These are phyloP conservation scores for Draba incana DNA, from an alignment of 345 rosid species.

Conservation along the genomic window DNA sequence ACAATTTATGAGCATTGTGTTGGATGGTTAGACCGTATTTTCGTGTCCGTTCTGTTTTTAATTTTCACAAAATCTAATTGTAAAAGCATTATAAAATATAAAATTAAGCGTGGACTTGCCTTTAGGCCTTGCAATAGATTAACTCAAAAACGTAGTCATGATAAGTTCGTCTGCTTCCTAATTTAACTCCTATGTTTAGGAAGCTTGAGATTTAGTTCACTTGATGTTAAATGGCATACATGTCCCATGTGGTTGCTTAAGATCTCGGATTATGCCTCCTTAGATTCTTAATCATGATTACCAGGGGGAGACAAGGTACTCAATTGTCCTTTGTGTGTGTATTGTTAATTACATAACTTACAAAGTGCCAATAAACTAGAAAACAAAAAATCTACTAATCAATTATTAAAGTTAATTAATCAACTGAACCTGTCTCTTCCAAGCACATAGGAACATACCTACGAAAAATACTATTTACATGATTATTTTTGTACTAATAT, in stretches of 20 bases:
- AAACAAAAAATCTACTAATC: background rate
- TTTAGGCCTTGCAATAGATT: background rate
- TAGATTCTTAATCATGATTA: constrained; percentile 42
- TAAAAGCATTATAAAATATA: background rate
- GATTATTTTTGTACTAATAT: background rate
- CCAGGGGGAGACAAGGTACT: constrained; percentile 33
- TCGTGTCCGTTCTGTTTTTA: background rate
- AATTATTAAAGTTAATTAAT: constrained; percentile 1
- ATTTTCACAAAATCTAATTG: background rate
- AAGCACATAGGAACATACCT: constrained; percentile 7
- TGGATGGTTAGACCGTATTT: background rate
- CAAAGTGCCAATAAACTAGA: constrained; percentile 10
- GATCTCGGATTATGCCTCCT: constrained; percentile 39
- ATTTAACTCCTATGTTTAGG: constrained; percentile 41
- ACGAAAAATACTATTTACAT: background rate
- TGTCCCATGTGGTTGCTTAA: constrained; percentile 43
- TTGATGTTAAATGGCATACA: constrained; percentile 33
- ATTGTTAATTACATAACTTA: constrained; percentile 3
- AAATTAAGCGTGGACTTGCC: constrained; percentile 16
- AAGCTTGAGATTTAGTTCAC: constrained; percentile 33
- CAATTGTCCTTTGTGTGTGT: constrained; percentile 24
- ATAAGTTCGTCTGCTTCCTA: constrained; percentile 28
- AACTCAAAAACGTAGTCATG: constrained; percentile 24
- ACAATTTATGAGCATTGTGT: too few relatives aligned
- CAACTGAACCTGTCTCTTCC: background rate